A percentile compares a stretch with the other conserved stretches of the same genome.
Conservation (phyloP, 345 rosid species). For the Pistacia vera region DNA sequence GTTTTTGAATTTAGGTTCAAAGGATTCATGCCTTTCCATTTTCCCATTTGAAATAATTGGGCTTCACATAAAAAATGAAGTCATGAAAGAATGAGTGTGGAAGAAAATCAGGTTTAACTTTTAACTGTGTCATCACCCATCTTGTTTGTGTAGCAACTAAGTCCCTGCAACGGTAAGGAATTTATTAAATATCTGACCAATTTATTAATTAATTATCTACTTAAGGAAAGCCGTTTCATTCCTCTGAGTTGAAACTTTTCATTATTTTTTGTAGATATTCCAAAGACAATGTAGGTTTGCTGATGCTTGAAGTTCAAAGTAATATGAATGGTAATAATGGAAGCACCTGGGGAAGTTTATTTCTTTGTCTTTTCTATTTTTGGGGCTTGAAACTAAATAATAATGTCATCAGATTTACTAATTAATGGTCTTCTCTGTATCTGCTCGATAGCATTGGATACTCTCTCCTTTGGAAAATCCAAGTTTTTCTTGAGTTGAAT, state of each 20-base stretch:
- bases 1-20: neutral
- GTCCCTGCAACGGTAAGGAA: too few relatives aligned
- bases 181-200: too few relatives aligned
- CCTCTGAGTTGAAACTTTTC: neutral
- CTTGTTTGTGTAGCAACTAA: too few relatives aligned
- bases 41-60: too few relatives aligned
- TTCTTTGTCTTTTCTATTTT: neutral
- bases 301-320: neutral
- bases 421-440: neutral
- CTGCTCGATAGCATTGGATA: neutral
- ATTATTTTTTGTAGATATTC: neutral
- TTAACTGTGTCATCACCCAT: neutral
- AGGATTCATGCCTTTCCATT: too few relatives aligned
- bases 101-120: neutral
- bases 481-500: constrained; percentile 12
- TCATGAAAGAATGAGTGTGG: neutral
- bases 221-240: neutral
- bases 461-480: neutral
- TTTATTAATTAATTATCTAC: too few relatives aligned
- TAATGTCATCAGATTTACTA: neutral
- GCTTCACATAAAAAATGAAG: neutral
- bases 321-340: neutral
- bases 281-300: neutral
- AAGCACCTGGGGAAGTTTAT: neutral
- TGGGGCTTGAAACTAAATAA: neutral